A percentile compares a stretch with the other conserved stretches of the same genome.
Conservation (phyloP, 257 asterid genomes). For the Forsythia viridissima region DNA sequence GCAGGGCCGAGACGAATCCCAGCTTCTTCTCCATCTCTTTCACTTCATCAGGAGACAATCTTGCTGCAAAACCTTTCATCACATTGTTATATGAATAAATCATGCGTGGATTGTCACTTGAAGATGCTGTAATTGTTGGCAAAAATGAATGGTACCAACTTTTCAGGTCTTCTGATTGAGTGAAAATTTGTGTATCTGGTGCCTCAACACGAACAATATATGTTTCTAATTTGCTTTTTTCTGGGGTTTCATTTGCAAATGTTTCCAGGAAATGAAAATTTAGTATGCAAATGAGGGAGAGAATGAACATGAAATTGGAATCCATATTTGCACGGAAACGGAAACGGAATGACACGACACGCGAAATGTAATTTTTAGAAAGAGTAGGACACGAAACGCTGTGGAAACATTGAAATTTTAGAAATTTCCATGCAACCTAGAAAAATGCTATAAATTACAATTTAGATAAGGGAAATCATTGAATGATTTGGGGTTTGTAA, state of each 20-base stretch:
- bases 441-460: too few species aligned
- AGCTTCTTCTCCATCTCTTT: conserved; percentile 32
- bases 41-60: conserved; percentile 35
- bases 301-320: neutral
- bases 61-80: conserved; percentile 49
- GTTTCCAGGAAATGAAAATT: neutral
- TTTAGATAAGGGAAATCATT: neutral
- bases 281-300: neutral
- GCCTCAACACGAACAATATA: conserved; percentile 33
- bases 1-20: conserved; percentile 39
- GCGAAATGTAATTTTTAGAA: too few species aligned
- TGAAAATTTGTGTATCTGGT: neutral
- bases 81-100: conserved; percentile 42
- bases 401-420: too few species aligned
- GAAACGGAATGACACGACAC: too few species aligned
- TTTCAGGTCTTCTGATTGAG: conserved; percentile 19
- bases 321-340: conserved; percentile 1
- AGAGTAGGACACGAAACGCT: too few species aligned
- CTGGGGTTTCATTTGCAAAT: neutral
- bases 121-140: conserved; percentile 16
- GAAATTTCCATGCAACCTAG: too few species aligned
- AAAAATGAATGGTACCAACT: conserved; percentile 42
- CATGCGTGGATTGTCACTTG: conserved; percentile 17
- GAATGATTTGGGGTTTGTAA: neutral
- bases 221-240: conserved; percentile 4